Base-by-base conservation (phyloP, 2,329 filamentous ascomycete genomes). In the Hypoxylon sp. region DNA sequence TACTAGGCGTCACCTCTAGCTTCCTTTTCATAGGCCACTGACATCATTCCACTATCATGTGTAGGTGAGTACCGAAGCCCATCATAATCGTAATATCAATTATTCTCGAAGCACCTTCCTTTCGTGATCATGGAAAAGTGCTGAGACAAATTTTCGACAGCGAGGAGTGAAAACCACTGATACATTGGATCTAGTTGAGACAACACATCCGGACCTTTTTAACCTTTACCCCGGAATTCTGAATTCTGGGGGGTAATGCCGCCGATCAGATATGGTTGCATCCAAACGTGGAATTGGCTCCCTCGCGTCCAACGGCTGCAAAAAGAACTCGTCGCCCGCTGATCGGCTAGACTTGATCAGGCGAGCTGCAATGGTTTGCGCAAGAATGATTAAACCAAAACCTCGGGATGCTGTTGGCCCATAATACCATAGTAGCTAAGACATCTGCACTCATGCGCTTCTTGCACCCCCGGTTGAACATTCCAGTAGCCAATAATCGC, bases 1-100 rank as follows among this genome's bases (percentile, higher is more conserved):
- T 52, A n/a, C n/a, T n/a, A 50, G 50, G 39, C 54, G 61, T 60
- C 53, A 48, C 53, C 48, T 54, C 46, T 55, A 59, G 56, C 62
- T 63, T 59, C 23, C 14, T 57, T 32, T 53, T 58, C 41, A 34
- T 63, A 60, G 56, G 43, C 55, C 61, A 61, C 56, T 70, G 65
- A 68, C 67, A 70, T 70, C 67, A 70, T 68, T 19, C 59, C 59
- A 58, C 16, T 55, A 60, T 69, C 63, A 65, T 60, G 55, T 65
- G 64, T 61, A 46, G 46, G 12, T 19, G 25, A 59, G 60, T 61
- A 51, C 62, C 55, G 55, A 41, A 52, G 54, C 37, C 29, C 39
- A 34, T 25, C 37, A 19, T 5, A 43, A 34, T 53, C 8, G 19
- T 46, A 25, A 32, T 37, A 23, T 45, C 29, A 39, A 23, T 62